These are phyloP conservation scores for Clarkia xantiana DNA, from an alignment of 345 rosid genomes.

Conservation along the genomic window DNA sequence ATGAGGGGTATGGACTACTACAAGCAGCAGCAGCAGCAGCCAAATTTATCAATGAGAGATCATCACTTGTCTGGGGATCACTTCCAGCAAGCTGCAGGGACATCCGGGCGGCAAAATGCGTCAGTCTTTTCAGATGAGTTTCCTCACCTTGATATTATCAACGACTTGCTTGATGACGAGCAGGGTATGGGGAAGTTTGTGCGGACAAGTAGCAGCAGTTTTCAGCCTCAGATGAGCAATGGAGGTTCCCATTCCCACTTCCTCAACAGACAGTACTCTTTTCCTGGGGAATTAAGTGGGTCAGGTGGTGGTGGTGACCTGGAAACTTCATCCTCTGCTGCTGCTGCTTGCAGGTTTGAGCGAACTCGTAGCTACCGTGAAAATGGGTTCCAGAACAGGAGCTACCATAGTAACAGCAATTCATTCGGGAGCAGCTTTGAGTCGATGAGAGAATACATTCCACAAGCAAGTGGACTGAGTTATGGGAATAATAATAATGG, in stretches of 20 bases:
- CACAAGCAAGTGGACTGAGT: constrained; percentile 28
- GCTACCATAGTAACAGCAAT: constrained; percentile 17
- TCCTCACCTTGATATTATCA: constrained; percentile 85
- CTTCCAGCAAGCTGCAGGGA: constrained; percentile 16
- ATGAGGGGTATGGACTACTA: constrained; percentile 21
- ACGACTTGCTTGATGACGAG: constrained; percentile 82
- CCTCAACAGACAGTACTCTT: constrained; percentile 35
- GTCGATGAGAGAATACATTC: constrained; percentile 26
- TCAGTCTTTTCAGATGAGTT: constrained; percentile 52
- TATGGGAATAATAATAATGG: constrained; percentile 33
- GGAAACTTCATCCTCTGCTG: constrained; percentile 13
- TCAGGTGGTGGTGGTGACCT: constrained; percentile 26
- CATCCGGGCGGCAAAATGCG: constrained; percentile 38
- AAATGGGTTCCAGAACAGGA: constrained; percentile 26
- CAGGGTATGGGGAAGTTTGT: constrained; percentile 24
- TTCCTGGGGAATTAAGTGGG: constrained; percentile 32
- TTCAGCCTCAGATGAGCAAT: constrained; percentile 17
- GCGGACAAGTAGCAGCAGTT: constrained; percentile 7
- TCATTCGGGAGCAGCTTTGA: constrained; percentile 28
- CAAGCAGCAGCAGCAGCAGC: background rate
- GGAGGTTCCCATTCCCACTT: constrained; percentile 15
- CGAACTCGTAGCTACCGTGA: constrained; percentile 41
- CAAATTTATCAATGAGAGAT: background rate
- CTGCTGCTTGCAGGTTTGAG: constrained; percentile 42
- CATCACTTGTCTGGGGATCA: constrained; percentile 18